Base-by-base conservation (phyloP, 345 rosid genomes). In the Brassica cretica region DNA sequence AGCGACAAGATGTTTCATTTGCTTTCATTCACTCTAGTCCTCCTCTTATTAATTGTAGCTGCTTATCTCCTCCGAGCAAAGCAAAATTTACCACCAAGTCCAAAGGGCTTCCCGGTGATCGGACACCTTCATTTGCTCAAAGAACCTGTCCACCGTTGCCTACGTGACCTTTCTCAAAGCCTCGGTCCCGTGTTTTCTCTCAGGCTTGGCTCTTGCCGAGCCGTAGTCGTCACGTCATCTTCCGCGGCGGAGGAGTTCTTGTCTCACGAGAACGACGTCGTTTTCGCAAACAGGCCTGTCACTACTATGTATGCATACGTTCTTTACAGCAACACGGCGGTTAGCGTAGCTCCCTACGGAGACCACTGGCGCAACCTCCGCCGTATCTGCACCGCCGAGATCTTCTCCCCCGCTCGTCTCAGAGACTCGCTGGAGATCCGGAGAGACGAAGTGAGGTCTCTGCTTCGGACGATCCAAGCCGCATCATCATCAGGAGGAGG, bases 351-450 rank as follows among this genome's bases (percentile, higher is more conserved):
- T 9, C 76, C 86, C 5, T 86, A 88, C 62, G 88, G 88, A 0
- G 81, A 81, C 33, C 85, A 84, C 41, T 88, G 91, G 89, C 82
- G 91, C 32, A 88, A 81, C 76, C 88, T 84, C 0, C 88, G 89
- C 5, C 84, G 87, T 56, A 67, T 85, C 12, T 27, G 82, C 30
- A 51, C 86, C 8, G 6, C 73, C 3, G 82, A 85, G 18, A 68
- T 88, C 32, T 80, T 85, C 76, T 81, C 86, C 6, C 3, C 78
- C 0, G 69, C 39, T 69, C 78, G 86, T 25, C 82, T 85, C 1
- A 81, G 77, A 70, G 53, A 0, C 2, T 78, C 78, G 6, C 0
- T n/a, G 0, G 15, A 49, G 8, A 62, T 79, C 63, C 65, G 85
- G 27, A 51, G 61, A 32, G 84, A 82, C 0, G 88, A 84, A 76